Conservation (phyloP, 2,329 filamentous ascomycete genomes). For the Colletotrichum gloeosporioides region DNA sequence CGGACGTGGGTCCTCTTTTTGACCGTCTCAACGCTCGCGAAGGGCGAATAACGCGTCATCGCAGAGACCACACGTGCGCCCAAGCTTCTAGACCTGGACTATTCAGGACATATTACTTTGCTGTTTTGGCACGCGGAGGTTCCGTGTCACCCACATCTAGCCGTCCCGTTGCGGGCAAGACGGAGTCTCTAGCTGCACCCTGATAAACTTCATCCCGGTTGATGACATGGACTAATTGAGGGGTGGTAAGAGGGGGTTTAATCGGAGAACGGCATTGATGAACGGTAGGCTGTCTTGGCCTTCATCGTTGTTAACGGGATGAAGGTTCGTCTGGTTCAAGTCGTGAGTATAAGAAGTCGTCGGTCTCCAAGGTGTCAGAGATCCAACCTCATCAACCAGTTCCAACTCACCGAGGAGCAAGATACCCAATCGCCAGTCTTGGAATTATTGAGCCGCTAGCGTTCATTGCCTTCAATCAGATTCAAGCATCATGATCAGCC, state of each 20-base stretch:
- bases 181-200: background rate
- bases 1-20: background rate
- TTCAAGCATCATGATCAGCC: background rate
- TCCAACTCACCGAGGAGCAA: background rate
- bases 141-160: background rate
- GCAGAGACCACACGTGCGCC: background rate
- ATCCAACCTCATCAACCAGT: background rate
- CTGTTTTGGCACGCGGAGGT: background rate
- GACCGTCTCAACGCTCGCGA: background rate
- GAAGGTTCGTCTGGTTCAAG: background rate
- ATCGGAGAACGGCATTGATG: background rate
- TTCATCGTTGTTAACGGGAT: background rate
- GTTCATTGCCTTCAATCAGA: background rate
- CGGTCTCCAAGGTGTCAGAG: background rate
- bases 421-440: background rate
- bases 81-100: background rate
- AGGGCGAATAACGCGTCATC: conserved; percentile 1
- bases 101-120: background rate
- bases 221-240: background rate
- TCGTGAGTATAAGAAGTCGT: background rate
- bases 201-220: background rate
- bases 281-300: background rate
- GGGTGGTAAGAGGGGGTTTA: background rate
- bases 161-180: background rate
- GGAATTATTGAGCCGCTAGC: background rate